Percentiles rank a stretch among this genome's conserved stretches.
Evolutionary conservation across 1,284 basidiomycete species (phyloP).

Genomic region (Paramarasmius palmivorus): DNA sequence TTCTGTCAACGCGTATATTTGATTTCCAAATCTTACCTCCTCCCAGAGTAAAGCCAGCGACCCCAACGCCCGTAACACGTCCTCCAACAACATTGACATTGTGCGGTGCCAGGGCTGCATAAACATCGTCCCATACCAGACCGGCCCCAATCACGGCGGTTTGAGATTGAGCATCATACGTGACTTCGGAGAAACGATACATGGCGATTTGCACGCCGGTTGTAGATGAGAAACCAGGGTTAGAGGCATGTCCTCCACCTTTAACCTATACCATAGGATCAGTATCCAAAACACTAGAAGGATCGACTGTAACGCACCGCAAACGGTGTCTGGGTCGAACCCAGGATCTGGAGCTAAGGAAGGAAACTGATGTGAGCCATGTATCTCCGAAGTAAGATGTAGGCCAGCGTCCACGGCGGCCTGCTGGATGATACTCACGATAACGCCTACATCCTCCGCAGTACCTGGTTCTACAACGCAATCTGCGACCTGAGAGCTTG

Average conservation of each 20-base stretch:
- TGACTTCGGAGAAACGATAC: constrained; percentile 46
- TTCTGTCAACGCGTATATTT: not conserved
- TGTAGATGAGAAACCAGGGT: constrained; percentile 55
- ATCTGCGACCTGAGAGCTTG: constrained; percentile 39
- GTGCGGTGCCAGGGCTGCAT: constrained; percentile 42
- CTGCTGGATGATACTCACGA: constrained; percentile 31
- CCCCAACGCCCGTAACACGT: constrained; percentile 54
- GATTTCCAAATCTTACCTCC: constrained; percentile 40
- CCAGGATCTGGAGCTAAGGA: constrained; percentile 45
- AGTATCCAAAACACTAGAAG: too few relatives aligned
- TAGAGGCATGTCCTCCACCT: constrained; percentile 52
- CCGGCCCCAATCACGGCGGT: constrained; percentile 52
- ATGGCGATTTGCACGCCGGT: constrained; percentile 57
- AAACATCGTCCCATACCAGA: constrained; percentile 60
- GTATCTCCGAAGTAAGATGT: not conserved
- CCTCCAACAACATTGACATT: constrained; percentile 55
- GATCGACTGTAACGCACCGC: constrained; percentile 40
- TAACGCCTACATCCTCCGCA: constrained; percentile 42
- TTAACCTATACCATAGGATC: constrained; percentile 40
- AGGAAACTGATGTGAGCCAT: not conserved
- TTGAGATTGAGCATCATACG: constrained; percentile 36
- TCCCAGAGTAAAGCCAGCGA: constrained; percentile 54
- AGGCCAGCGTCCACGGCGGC: not conserved
- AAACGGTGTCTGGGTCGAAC: constrained; percentile 37
- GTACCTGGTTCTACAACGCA: constrained; percentile 56